These are phyloP conservation scores for Amphicarpaea edgeworthii DNA, from an alignment of 306 rosid genomes.

Conservation along the genomic window DNA sequence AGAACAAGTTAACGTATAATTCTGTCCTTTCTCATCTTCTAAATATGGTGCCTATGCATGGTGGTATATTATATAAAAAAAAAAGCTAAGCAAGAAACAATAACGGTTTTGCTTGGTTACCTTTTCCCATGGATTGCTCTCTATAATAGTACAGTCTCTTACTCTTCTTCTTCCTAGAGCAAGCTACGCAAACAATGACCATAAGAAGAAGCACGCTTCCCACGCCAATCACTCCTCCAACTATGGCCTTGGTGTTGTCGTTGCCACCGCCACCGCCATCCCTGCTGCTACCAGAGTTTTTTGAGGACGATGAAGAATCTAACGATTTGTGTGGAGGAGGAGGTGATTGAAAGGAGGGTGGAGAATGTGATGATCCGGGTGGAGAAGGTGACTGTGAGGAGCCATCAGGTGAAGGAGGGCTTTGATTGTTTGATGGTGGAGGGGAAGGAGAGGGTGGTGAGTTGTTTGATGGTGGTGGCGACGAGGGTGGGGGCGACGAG, in stretches of 20 bases:
- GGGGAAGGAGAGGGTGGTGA: constrained; percentile 47
- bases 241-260: constrained; percentile 23
- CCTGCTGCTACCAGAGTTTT: not conserved
- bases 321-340: constrained; percentile 35
- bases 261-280: not conserved
- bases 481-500: not conserved
- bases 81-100: not conserved
- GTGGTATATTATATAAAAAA: not conserved
- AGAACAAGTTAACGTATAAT: not conserved
- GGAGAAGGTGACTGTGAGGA: constrained; percentile 35
- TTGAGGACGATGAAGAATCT: not conserved
- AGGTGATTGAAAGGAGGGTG: constrained; percentile 8
- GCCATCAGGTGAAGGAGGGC: constrained; percentile 38
- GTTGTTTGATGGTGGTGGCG: constrained; percentile 29
- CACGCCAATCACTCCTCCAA: constrained; percentile 59
- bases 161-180: constrained; percentile 61
- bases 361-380: not conserved
- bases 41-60: not conserved
- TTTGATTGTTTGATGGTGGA: constrained; percentile 37
- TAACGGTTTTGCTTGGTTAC: constrained; percentile 39
- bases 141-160: constrained; percentile 60
- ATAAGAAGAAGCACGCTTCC: constrained; percentile 49
- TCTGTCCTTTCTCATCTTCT: not conserved
- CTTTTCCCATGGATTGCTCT: constrained; percentile 59
- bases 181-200: constrained; percentile 52